These are phyloP conservation scores for Oryza nivara DNA, from an alignment of 176 grass and related monocot genomes.

Conservation along the genomic window DNA sequence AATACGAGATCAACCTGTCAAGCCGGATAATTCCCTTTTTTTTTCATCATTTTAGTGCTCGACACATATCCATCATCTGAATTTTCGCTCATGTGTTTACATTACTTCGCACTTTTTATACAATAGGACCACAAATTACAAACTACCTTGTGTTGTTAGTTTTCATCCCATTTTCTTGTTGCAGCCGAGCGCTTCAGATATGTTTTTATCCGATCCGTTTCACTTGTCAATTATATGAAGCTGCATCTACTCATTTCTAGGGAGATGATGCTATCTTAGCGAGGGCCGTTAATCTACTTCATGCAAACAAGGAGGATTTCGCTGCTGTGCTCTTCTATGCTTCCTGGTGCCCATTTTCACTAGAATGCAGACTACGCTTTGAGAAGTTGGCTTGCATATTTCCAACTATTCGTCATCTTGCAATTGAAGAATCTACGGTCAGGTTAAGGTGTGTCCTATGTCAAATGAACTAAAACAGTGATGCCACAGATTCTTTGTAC, in stretches of 20 bases:
- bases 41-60: too few species aligned
- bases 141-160: neutral
- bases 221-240: neutral
- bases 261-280: too few species aligned
- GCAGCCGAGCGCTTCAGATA: neutral
- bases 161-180: neutral
- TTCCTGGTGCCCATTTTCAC: conserved; percentile 77
- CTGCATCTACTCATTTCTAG: neutral
- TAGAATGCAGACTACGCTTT: conserved; percentile 50
- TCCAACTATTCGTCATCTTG: conserved; percentile 59
- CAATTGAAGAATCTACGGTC: conserved; percentile 62
- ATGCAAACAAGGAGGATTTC: conserved; percentile 45
- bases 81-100: too few species aligned
- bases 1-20: too few species aligned
- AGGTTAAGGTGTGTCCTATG: conserved; percentile 38
- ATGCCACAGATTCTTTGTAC: conserved; percentile 8
- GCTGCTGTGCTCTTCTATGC: conserved; percentile 65
- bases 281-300: conserved; percentile 37
- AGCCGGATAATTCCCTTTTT: too few species aligned
- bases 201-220: neutral
- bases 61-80: too few species aligned
- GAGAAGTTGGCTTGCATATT: conserved; percentile 48
- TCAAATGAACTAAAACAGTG: neutral
- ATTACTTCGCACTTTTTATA: too few species aligned
- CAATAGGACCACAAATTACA: too few species aligned